Evolutionary conservation across 2,329 filamentous ascomycete genomes (phyloP), one percentile per base, ranked within the genome.

Genomic region (Microdochium bolleyi): DNA sequence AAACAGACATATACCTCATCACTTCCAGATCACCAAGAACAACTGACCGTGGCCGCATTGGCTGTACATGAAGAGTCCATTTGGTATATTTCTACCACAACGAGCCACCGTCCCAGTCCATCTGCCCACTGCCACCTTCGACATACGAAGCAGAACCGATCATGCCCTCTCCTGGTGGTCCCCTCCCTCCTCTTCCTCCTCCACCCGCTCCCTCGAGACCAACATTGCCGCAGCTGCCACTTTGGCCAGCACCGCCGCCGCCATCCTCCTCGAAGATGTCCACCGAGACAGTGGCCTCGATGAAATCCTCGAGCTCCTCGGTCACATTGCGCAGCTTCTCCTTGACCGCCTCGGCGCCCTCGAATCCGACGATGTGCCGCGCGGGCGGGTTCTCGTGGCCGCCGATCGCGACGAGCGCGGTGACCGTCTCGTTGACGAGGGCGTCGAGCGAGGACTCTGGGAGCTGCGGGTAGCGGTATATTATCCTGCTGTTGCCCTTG

Each of bases 241-340:
- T 22, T 19, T 19, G 14, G 22, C 19, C 19, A 3, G 19, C 16
- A 11, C 41, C 10, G 3, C n/a, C 19, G 27, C 11, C 27, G 21
- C 22, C 41, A 63, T 80, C 77, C 60, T 72, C 79, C 44, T 82
- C 78, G 55, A 80, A 81, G 25, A 90, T 88, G 66, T 96, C 92
- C 16, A 94, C 91, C 0, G 89, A 86, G 58, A 87, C 78, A 62
- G 91, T 96, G 24, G 91, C 87, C 61, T 95, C 90, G 25, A 96
- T 87, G 69, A 97, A 97, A 60, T 97, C 94, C 68, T 97, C 94
- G 53, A 97, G 73, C 72, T 97, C 94, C 67, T 97, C 92, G 57
- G 90, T 95, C 2, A 96, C 89, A 2, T 91, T 96, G 73, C 95
- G 96, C 53, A 99, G 74, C 72, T 97, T 97, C 71, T 97, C 94